Evolutionary conservation across 2,329 filamentous ascomycete species (phyloP).

Genomic region (Verticillium nubilum): DNA sequence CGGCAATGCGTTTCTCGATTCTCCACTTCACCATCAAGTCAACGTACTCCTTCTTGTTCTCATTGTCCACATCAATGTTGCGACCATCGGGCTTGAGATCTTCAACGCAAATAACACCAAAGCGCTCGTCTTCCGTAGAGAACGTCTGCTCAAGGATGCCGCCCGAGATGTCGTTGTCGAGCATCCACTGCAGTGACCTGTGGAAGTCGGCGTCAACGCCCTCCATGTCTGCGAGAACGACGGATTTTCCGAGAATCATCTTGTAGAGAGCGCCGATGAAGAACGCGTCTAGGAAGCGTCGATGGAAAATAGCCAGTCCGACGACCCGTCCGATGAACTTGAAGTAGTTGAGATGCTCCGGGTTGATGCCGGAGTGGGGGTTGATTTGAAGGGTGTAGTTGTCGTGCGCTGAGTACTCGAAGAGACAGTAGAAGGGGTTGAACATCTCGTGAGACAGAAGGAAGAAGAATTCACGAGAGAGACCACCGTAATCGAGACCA

Average conservation of each 20-base stretch:
- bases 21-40: constrained; percentile 99
- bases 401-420: constrained; percentile 99
- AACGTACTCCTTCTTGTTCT: constrained; percentile 98
- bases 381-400: constrained; percentile 99
- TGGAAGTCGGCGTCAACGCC: constrained; percentile 98
- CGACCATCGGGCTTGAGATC: constrained; percentile 87
- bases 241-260: constrained; percentile 95
- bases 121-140: constrained; percentile 94
- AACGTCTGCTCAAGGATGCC: constrained; percentile 94
- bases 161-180: constrained; percentile 93
- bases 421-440: constrained; percentile 98
- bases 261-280: constrained; percentile 99
- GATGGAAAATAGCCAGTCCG: constrained; percentile 94
- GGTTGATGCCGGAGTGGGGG: constrained; percentile 97
- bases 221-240: constrained; percentile 92
- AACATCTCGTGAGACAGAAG: constrained; percentile 99
- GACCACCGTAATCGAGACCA: constrained; percentile 93
- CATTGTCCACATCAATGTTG: constrained; percentile 93
- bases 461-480: constrained; percentile 99
- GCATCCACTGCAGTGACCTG: constrained; percentile 91
- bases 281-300: constrained; percentile 95
- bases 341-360: constrained; percentile 99
- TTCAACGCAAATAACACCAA: constrained; percentile 89
- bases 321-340: constrained; percentile 99
- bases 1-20: constrained; percentile 95